A percentile compares a stretch with the other conserved stretches of the same genome.
Evolutionary conservation across 2,329 filamentous ascomycete species (phyloP).

Genomic region (Onygena corvina): DNA sequence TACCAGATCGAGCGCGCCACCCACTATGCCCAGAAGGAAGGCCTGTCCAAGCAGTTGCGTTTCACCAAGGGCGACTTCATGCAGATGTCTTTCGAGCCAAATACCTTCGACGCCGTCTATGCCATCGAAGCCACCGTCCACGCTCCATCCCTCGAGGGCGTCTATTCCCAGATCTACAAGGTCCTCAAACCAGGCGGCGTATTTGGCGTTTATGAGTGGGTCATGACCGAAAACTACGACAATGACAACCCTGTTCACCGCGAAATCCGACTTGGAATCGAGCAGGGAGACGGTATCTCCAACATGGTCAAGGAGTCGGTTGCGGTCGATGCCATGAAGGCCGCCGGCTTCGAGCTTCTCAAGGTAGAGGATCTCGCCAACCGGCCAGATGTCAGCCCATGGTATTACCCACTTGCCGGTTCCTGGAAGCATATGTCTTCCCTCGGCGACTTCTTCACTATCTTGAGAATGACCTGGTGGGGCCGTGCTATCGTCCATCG

Average conservation of each 20-base stretch:
- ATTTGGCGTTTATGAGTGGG: slow-evolving; percentile 97
- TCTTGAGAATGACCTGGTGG: slow-evolving; percentile 77
- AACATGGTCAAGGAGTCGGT: slow-evolving; percentile 90
- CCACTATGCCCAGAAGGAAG: slow-evolving; percentile 69
- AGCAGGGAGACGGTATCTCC: slow-evolving; percentile 90
- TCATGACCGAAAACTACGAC: slow-evolving; percentile 95
- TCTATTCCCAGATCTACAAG: slow-evolving; percentile 89
- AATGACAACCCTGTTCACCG: slow-evolving; percentile 77
- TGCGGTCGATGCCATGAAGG: slow-evolving; percentile 68
- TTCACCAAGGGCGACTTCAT: slow-evolving; percentile 98
- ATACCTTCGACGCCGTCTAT: slow-evolving; percentile 88
- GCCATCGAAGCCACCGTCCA: slow-evolving; percentile 96
- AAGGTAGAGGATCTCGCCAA: slow-evolving; percentile 78
- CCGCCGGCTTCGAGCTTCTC: slow-evolving; percentile 73
- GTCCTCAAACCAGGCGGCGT: slow-evolving; percentile 91
- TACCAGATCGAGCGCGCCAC: slow-evolving; percentile 97
- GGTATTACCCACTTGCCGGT: slow-evolving; percentile 88
- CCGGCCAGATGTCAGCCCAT: slow-evolving; percentile 62
- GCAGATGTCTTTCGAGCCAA: slow-evolving; percentile 93
- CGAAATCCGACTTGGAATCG: slow-evolving; percentile 83
- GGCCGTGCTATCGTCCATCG: slow-evolving; percentile 65
- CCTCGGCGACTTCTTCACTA: slow-evolving; percentile 67
- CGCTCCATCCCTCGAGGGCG: slow-evolving; percentile 76
- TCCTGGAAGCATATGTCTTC: slow-evolving; percentile 72
- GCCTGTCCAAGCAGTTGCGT: slow-evolving; percentile 62